Evolutionary conservation across 306 rosid genomes (phyloP), one percentile per base, ranked within the genome.

Genomic region (Coriaria nepalensis): DNA sequence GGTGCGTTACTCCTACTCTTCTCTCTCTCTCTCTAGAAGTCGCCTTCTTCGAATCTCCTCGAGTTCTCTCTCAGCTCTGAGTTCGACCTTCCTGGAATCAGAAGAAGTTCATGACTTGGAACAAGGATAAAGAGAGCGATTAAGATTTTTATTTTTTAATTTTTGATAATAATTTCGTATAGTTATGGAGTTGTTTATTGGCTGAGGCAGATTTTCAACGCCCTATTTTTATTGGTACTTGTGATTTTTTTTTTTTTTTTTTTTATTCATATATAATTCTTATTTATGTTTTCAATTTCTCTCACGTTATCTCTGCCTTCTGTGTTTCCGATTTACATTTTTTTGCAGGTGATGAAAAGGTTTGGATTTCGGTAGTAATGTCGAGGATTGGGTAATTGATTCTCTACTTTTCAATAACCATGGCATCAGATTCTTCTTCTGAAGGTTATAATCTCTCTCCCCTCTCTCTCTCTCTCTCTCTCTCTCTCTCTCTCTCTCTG

Each of bases 341-440:
- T 47, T 52, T 65, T 65, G 49, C 81, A 88, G 93, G 66, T 62
- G 68, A 47, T 12, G 34, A 48, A 20, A 12, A 70, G 57, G 67
- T 45, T 55, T 41, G 58, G 66, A 35, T 76, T 61, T 72, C 47
- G 55, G 56, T 47, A 66, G 73, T 76, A 81, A 83, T 83, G 96
- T 70, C 61, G 70, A 63, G 70, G 59, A 32, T 60, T 54, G 65
- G 61, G 55, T 33, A 52, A 62, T 20, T 20, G 29, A 20, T 71
- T 80, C 59, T 56, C 69, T 69, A 35, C 29, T 48, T 43, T 67
- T 78, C 59, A 43, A 37, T 52, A 56, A 45, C 68, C 57, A 69
- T 77, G 81, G 66, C 86, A 50, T 37, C 74, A 33, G 92, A 84
- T 81, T 90, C 84, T 45, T 69, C 95, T 70, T 47, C 44, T 12